Percentiles rank a stretch among this genome's conserved stretches.
Conservation (phyloP, 1,284 basidiomycete genomes). For the Ganoderma leucocontextum region DNA sequence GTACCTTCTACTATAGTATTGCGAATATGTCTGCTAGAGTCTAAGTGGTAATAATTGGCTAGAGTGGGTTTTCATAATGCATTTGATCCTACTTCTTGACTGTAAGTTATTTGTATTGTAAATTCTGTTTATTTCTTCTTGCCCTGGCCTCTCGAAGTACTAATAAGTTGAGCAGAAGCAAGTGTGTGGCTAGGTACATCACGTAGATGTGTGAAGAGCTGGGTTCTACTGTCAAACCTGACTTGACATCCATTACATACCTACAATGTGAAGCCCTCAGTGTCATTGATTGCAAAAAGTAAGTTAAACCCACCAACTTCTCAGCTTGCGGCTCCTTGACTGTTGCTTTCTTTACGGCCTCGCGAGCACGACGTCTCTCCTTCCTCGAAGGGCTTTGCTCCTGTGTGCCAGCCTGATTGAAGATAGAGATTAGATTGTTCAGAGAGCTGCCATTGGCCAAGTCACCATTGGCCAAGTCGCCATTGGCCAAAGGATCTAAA, state of each 20-base stretch:
- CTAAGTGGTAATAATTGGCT: no score
- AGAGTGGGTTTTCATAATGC: no score
- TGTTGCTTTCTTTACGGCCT: constrained; percentile 74
- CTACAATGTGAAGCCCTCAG: constrained; percentile 38
- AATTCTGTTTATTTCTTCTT: neutral
- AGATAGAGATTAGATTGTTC: neutral
- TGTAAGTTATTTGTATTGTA: neutral
- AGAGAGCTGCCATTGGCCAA: neutral
- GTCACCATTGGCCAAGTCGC: neutral
- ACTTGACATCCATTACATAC: constrained; percentile 79
- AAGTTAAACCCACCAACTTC: constrained; percentile 30
- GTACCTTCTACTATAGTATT: no score
- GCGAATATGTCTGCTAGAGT: no score
- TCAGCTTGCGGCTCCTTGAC: constrained; percentile 46
- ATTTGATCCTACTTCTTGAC: neutral
- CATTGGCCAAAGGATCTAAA: neutral
- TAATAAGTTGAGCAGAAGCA: constrained; percentile 41
- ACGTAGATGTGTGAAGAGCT: constrained; percentile 84
- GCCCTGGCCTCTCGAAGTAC: neutral
- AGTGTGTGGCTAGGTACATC: constrained; percentile 73
- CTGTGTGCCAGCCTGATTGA: neutral
- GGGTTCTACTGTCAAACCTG: constrained; percentile 77
- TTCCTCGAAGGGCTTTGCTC: constrained; percentile 70
- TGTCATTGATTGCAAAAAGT: neutral
- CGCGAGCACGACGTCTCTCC: constrained; percentile 81